A percentile compares a stretch with the other conserved stretches of the same genome.
Evolutionary conservation across 768 basidiomycete species (phyloP).

Genomic region (Neoboletus magnificus): DNA sequence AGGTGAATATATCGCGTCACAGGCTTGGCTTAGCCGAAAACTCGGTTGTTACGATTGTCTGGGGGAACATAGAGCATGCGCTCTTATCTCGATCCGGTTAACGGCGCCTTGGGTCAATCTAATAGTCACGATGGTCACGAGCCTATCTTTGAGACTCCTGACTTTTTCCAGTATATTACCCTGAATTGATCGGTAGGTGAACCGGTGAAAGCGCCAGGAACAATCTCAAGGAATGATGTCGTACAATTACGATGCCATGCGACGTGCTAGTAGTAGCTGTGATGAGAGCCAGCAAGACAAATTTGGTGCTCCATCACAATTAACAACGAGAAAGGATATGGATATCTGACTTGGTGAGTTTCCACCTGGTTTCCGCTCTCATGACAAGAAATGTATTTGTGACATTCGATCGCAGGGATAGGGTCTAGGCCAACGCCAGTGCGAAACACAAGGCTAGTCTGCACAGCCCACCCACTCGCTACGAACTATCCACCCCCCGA

Average conservation of each 20-base stretch:
- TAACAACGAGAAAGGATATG: conserved; percentile 30
- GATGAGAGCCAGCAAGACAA: conserved; percentile 27
- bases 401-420: conserved; percentile 1
- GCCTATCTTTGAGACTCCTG: not conserved
- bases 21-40: conserved; percentile 13
- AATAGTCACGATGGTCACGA: not conserved
- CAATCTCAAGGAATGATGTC: conserved; percentile 22
- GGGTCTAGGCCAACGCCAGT: conserved; percentile 13
- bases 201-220: conserved; percentile 18
- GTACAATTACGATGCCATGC: conserved; percentile 25
- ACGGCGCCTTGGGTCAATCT: conserved; percentile 2
- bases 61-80: not conserved
- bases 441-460: conserved; percentile 9
- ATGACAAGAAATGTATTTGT: conserved; percentile 6
- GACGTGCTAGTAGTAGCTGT: conserved; percentile 9
- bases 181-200: not conserved
- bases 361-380: conserved; percentile 5
- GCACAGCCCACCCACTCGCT: conserved; percentile 6
- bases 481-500: conserved; percentile 5
- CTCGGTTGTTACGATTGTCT: conserved; percentile 2
- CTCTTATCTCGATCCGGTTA: conserved; percentile 1
- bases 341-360: conserved; percentile 15
- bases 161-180: not conserved
- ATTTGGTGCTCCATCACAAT: conserved; percentile 32
- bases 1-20: conserved; percentile 29